phyloP scores from a whole-genome alignment of 148 eudicot genomes.

The Cornus controversa region DNA sequence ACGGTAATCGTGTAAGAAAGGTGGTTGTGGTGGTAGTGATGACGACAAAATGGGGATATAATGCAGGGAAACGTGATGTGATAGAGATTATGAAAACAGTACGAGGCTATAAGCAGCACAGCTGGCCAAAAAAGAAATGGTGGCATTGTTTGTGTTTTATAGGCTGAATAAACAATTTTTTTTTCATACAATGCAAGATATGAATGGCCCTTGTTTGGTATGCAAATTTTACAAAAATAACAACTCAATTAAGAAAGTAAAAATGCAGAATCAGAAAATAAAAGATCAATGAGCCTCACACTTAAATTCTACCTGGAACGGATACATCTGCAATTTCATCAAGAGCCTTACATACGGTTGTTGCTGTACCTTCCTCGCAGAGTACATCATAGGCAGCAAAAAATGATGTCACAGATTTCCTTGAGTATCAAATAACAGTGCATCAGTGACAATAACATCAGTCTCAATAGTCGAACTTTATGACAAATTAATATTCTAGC shows the following conservation, averaged over 20 bases:
- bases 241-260: no score
- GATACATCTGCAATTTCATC: slow-evolving; percentile 86
- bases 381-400: slow-evolving; percentile 94
- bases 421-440: slow-evolving; percentile 23
- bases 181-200: neutral
- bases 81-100: neutral
- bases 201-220: neutral
- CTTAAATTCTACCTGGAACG: slow-evolving; percentile 53
- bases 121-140: neutral
- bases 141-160: neutral
- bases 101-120: no score
- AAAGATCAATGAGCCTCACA: neutral
- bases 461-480: neutral
- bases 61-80: neutral
- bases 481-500: no score
- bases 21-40: no score
- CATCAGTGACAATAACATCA: slow-evolving; percentile 18
- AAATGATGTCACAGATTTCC: slow-evolving; percentile 91
- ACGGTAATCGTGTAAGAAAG: no score
- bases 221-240: neutral
- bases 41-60: no score
- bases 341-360: slow-evolving; percentile 84
- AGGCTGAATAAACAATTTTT: neutral
- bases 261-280: no score
- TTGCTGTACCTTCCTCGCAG: slow-evolving; percentile 98